A percentile compares a stretch with the other conserved stretches of the same genome.
Conservation (phyloP, 352 stramenopile genomes). For the Pythium guiyangense region DNA sequence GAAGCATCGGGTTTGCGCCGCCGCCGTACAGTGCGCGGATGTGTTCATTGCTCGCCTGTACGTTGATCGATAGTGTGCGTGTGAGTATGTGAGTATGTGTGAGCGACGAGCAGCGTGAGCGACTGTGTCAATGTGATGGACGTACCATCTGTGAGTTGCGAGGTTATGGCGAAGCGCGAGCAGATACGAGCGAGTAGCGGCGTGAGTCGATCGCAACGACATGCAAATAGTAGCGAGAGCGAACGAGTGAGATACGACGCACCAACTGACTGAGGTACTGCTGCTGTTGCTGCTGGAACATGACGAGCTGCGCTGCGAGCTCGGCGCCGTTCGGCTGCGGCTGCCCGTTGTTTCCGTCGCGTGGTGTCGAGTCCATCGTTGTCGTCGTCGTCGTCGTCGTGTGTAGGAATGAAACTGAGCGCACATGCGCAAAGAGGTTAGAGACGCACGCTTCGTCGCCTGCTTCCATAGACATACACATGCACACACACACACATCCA, state of each 20-base stretch:
- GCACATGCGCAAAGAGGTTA: too few species aligned
- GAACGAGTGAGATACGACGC: not conserved
- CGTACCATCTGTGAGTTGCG: not conserved
- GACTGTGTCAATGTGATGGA: not conserved
- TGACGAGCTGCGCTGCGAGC: conserved; percentile 38
- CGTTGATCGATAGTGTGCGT: too few species aligned
- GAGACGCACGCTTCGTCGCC: too few species aligned
- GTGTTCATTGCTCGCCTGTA: conserved; percentile 73
- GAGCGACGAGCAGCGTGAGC: not conserved
- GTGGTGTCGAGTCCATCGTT: conserved; percentile 5
- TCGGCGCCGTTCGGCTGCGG: conserved; percentile 25
- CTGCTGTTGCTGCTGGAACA: conserved; percentile 59
- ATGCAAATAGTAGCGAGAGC: not conserved
- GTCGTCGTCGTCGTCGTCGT: too few species aligned
- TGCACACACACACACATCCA: too few species aligned
- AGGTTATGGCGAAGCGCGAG: not conserved
- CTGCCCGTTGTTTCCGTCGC: conserved; percentile 8
- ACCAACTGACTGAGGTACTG: conserved; percentile 55
- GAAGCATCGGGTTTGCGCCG: conserved; percentile 76
- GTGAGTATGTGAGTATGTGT: not conserved
- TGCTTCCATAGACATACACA: too few species aligned
- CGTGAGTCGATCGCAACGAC: not conserved
- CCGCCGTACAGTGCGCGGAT: conserved; percentile 78
- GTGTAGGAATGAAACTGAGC: too few species aligned
- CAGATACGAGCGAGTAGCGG: too few species aligned